These are phyloP conservation scores for Saccharomycopsis javanensis DNA, from an alignment of 805 yeast species.

Conservation along the genomic window DNA sequence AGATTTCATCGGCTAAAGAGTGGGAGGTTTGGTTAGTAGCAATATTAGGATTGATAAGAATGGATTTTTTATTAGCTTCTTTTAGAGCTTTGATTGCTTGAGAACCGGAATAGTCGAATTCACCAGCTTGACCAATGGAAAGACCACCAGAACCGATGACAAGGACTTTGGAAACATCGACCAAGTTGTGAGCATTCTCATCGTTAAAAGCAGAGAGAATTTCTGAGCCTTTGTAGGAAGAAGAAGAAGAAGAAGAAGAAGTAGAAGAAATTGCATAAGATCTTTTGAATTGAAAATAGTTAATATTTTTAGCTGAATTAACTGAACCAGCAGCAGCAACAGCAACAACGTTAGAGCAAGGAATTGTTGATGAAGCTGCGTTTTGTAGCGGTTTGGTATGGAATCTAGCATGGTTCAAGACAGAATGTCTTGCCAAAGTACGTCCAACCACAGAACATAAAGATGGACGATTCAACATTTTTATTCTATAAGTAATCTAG, in stretches of 20 bases:
- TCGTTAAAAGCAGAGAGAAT: slow-evolving; percentile 47
- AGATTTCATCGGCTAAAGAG: slow-evolving; percentile 88
- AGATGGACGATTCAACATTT: slow-evolving; percentile 1
- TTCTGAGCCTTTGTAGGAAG: slow-evolving; percentile 50
- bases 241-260: not conserved
- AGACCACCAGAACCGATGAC: slow-evolving; percentile 97
- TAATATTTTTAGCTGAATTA: not conserved
- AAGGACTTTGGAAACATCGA: slow-evolving; percentile 78
- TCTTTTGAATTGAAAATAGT: slow-evolving; percentile 2
- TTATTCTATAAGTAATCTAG: too few species aligned
- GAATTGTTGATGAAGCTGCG: slow-evolving; percentile 1
- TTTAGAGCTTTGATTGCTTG: slow-evolving; percentile 94
- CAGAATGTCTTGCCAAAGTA: slow-evolving; percentile 1
- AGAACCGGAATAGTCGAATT: slow-evolving; percentile 93
- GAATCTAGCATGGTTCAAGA: not conserved
- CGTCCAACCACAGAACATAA: not conserved
- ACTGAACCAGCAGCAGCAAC: slow-evolving; percentile 3
- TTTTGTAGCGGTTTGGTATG: not conserved
- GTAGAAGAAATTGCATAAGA: slow-evolving; percentile 5
- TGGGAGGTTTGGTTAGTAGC: slow-evolving; percentile 97
- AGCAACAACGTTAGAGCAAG: not conserved
- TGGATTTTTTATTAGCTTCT: slow-evolving; percentile 79
- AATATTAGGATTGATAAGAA: slow-evolving; percentile 88
- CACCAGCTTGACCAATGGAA: slow-evolving; percentile 97
- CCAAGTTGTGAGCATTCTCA: slow-evolving; percentile 55